Conservation (phyloP, 805 yeast species). For the Starmerella ratchasimensis region DNA sequence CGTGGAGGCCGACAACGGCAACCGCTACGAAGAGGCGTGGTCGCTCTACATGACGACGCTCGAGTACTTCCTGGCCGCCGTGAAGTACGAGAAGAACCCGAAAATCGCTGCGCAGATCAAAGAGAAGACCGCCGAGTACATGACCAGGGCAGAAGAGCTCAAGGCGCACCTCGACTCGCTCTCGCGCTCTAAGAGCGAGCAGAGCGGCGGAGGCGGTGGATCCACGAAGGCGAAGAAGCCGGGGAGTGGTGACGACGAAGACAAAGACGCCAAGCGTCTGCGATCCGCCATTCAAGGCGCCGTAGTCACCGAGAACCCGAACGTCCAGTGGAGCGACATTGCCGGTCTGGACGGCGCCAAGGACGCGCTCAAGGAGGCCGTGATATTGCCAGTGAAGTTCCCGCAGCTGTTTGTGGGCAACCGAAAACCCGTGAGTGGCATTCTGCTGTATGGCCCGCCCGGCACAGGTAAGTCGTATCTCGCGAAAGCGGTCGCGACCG, state of each 20-base stretch:
- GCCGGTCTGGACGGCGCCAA: slow-evolving; percentile 94
- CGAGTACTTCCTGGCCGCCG: slow-evolving; percentile 88
- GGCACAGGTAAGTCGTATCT: slow-evolving; percentile 96
- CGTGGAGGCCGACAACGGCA: slow-evolving; percentile 82
- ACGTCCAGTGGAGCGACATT: slow-evolving; percentile 86
- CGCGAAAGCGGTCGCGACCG: slow-evolving; percentile 98
- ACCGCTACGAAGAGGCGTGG: slow-evolving; percentile 86
- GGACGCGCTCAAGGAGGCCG: slow-evolving; percentile 94
- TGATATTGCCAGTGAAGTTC: slow-evolving; percentile 86
- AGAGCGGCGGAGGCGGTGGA: slow-evolving; percentile 33
- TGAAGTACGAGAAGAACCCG: slow-evolving; percentile 86
- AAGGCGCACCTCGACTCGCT: slow-evolving; percentile 71
- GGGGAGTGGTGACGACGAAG: slow-evolving; percentile 44
- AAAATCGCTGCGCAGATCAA: slow-evolving; percentile 78
- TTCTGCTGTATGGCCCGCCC: slow-evolving; percentile 80
- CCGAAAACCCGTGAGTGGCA: slow-evolving; percentile 85
- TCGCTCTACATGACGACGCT: slow-evolving; percentile 82
- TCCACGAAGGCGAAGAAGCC: slow-evolving; percentile 37
- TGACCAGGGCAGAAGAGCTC: slow-evolving; percentile 84
- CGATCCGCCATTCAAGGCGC: slow-evolving; percentile 88
- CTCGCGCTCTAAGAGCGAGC: slow-evolving; percentile 26
- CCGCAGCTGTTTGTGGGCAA: slow-evolving; percentile 93
- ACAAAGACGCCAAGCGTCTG: slow-evolving; percentile 73
- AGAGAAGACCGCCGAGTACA: slow-evolving; percentile 78
- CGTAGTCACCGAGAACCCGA: slow-evolving; percentile 79